Conservation (phyloP, 2,329 filamentous ascomycete species). For the Pseudogymnoascus sp. region DNA sequence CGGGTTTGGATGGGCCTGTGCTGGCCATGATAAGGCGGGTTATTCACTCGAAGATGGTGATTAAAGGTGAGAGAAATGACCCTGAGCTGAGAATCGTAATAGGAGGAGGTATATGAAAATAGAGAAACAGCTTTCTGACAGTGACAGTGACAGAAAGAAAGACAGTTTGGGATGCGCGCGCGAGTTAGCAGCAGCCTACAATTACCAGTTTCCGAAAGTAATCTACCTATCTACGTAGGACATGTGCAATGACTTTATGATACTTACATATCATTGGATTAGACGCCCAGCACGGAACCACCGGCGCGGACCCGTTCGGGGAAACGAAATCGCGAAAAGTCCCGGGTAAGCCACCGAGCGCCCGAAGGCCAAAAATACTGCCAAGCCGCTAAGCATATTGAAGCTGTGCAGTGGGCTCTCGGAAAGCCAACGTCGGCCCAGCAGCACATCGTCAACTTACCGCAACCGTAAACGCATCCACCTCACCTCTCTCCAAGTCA, state of each 20-base stretch:
- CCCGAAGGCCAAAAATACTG: neutral
- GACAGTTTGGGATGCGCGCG: neutral
- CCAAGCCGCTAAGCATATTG: conserved; percentile 10
- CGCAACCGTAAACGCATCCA: conserved; percentile 1
- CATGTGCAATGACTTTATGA: neutral
- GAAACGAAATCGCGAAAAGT: conserved; percentile 7
- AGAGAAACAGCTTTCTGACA: neutral
- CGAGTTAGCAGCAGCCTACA: neutral
- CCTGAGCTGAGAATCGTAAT: too few species aligned
- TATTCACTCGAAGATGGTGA: neutral
- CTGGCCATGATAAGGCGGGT: neutral
- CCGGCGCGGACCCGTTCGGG: neutral
- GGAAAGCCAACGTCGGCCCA: conserved; percentile 1
- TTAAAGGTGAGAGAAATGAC: too few species aligned
- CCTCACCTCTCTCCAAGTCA: neutral
- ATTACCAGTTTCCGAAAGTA: neutral
- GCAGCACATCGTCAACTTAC: conserved; percentile 3
- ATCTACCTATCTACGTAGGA: neutral
- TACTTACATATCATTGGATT: neutral
- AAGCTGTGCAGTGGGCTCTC: conserved; percentile 9
- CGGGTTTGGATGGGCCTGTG: conserved; percentile 26
- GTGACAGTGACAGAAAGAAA: neutral
- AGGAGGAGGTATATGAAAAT: neutral
- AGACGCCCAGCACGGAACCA: neutral
- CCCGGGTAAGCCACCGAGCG: neutral